Base-by-base conservation (phyloP, 2,329 filamentous ascomycete species). In the Lasiodiplodia hormozganensis region DNA sequence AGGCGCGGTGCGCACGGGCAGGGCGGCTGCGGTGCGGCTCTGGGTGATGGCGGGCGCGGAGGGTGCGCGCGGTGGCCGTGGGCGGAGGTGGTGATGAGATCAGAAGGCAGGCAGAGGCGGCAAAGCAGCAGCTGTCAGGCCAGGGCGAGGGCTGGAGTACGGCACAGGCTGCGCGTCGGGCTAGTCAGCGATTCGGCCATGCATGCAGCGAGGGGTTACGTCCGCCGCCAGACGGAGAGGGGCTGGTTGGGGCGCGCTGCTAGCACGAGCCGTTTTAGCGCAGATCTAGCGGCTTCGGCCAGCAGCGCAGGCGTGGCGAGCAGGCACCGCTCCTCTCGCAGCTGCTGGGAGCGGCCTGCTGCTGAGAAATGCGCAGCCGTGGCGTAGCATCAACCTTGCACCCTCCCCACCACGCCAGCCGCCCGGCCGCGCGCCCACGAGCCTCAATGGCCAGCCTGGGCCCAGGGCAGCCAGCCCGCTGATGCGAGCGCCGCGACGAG, bases 41-140 rank as follows among this genome's bases (percentile, higher is more conserved):
- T 64, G 60, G 16, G 58, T 28, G 60, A n/a, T 18, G 54, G 34
- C 56, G 31, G 53, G 65, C 56, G 56, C 28, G 56, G 54, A 40
- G 54, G 40, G 40, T 25, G 56, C 54, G 56, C 56, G 34, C 18
- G 49, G 28, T 38, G 49, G 60, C 60, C 60, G 47, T 51, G 60
- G 43, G 60, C 34, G 60, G 43, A 36, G 60, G 60, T 64, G 40
- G 60, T 64, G 60, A 64, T 64, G 60, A 64, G 60, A 64, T 64
- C 60, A 64, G 60, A 64, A 64, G 60, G 60, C 60, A 64, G 60
- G 60, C 60, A 52, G 47, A 40, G 40, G 60, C 60, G 60, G 60
- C 60, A 64, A 64, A 57, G 54, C 54, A 57, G 60, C 60, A 47
- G 58, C 40, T 51, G 58, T 51, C 60, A 64, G 60, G 60, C 60